A percentile compares a stretch with the other conserved stretches of the same genome.
phyloP scores from a whole-genome alignment of 129 eudicot genomes.

The Sambucus nigra region DNA sequence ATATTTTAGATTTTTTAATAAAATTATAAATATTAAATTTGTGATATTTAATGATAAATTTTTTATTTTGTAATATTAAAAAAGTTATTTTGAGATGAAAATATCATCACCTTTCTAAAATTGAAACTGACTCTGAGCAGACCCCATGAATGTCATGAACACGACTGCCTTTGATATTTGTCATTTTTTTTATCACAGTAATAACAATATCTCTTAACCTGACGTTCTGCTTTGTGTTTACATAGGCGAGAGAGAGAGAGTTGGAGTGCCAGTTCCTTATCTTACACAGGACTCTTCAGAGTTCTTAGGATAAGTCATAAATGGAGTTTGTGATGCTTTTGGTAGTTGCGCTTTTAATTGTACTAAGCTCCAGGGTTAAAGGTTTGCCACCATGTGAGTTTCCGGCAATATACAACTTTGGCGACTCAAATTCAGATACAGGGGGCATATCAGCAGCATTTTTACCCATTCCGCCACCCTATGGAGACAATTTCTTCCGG shows the following conservation, averaged over 20 bases:
- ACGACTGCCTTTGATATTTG: too few species aligned
- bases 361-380: constrained; percentile 2
- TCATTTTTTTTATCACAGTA: too few species aligned
- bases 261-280: not conserved
- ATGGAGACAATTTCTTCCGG: constrained; percentile 43
- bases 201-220: too few species aligned
- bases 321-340: constrained; percentile 17
- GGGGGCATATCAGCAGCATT: constrained; percentile 71
- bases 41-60: too few species aligned
- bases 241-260: not conserved
- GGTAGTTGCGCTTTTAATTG: not conserved
- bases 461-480: constrained; percentile 32
- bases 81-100: too few species aligned
- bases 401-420: constrained; percentile 60
- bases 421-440: constrained; percentile 90
- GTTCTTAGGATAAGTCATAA: not conserved
- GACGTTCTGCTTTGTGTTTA: too few species aligned
- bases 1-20: too few species aligned
- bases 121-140: too few species aligned
- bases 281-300: not conserved
- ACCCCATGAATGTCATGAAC: too few species aligned
- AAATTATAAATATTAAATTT: too few species aligned
- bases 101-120: too few species aligned
- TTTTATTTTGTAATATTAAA: too few species aligned
- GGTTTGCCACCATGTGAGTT: constrained; percentile 29